Evolutionary conservation across 2,329 filamentous ascomycete genomes (phyloP).

Genomic region (Cadophora gregata): DNA sequence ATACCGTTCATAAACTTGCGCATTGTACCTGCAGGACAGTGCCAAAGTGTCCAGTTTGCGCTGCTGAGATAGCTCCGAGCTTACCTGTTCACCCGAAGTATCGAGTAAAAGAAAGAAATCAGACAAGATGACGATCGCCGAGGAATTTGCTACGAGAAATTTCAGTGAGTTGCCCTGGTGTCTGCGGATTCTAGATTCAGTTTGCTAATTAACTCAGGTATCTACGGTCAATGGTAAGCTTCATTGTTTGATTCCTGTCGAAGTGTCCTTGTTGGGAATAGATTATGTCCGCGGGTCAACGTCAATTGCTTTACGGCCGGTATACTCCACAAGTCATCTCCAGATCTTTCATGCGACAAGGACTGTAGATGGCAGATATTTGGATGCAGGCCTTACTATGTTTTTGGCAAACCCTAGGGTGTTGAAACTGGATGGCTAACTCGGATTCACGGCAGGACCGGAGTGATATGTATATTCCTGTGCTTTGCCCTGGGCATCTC

Average conservation of each 20-base stretch:
- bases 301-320: neutral
- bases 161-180: conserved; percentile 64
- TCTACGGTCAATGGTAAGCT: conserved; percentile 77
- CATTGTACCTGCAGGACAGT: neutral
- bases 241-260: conserved; percentile 5
- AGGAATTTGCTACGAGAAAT: conserved; percentile 75
- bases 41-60: neutral
- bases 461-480: conserved; percentile 73
- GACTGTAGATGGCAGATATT: neutral
- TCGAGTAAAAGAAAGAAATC: conserved; percentile 27
- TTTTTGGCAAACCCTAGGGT: neutral
- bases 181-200: neutral
- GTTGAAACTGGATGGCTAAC: conserved; percentile 29
- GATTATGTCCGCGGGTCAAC: conserved; percentile 4
- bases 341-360: neutral
- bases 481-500: conserved; percentile 73
- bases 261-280: neutral
- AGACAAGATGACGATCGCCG: conserved; percentile 70
- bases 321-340: neutral
- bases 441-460: conserved; percentile 57
- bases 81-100: conserved; percentile 17
- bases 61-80: conserved; percentile 16
- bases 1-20: neutral
- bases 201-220: conserved; percentile 56
- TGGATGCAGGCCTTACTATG: neutral